A percentile compares a stretch with the other conserved stretches of the same genome.
Evolutionary conservation across 1,139 yeast genomes (phyloP).

Genomic region (Arxiozyma bovina): DNA sequence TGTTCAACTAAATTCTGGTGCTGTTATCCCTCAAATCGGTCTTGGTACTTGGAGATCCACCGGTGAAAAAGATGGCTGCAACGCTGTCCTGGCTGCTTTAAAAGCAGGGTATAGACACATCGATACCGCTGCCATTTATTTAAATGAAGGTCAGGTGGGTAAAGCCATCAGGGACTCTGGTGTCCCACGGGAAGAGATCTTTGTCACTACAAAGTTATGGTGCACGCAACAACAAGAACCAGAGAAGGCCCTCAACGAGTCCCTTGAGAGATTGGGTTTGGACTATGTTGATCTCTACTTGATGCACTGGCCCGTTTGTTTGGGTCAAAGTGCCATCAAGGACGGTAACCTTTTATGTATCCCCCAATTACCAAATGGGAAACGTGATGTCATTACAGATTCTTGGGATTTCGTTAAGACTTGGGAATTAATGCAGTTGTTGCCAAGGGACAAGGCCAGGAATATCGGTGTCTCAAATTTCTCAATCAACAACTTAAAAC

Average conservation of each 20-base stretch:
- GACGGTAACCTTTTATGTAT: conserved; percentile 32
- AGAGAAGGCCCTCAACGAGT: conserved; percentile 48
- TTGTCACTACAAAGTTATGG: conserved; percentile 77
- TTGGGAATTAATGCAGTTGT: conserved; percentile 59
- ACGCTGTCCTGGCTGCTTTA: conserved; percentile 55
- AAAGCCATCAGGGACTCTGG: conserved; percentile 56
- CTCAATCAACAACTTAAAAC: conserved; percentile 45
- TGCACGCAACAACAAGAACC: conserved; percentile 55
- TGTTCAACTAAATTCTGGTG: conserved; percentile 52
- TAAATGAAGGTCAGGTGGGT: conserved; percentile 64
- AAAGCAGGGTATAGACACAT: conserved; percentile 68
- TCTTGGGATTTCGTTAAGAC: conserved; percentile 60
- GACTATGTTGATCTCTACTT: conserved; percentile 79
- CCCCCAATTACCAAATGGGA: conserved; percentile 39
- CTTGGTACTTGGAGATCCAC: conserved; percentile 77
- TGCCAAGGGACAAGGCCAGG: conserved; percentile 47
- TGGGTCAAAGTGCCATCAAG: conserved; percentile 38
- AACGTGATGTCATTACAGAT: conserved; percentile 34
- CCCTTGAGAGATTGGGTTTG: conserved; percentile 57
- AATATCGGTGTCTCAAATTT: conserved; percentile 79
- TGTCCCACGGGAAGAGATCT: conserved; percentile 60
- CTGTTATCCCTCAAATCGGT: conserved; percentile 57
- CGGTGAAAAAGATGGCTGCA: conserved; percentile 47
- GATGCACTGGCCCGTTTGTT: conserved; percentile 79
- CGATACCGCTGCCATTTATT: conserved; percentile 65